Evolutionary conservation across 2,329 filamentous ascomycete genomes (phyloP).

Genomic region (Penicillium sp.): DNA sequence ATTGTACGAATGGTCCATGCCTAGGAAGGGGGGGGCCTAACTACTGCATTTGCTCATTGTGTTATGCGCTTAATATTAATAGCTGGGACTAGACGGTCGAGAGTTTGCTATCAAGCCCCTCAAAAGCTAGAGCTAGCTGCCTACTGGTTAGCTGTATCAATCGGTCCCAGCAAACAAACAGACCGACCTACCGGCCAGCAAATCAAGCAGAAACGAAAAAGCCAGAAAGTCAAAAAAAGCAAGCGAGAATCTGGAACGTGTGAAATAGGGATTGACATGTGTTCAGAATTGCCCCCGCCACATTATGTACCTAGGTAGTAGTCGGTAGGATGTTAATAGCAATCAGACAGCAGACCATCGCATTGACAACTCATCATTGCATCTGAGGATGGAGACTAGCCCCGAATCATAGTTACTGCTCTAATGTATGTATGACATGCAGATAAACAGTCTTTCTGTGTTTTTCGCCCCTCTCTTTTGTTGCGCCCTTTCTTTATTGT

Average conservation of each 20-base stretch:
- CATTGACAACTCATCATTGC: conserved; percentile 75
- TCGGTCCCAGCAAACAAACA: no score
- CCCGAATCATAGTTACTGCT: conserved; percentile 2
- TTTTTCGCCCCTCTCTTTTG: neutral
- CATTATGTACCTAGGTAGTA: neutral
- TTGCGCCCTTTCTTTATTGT: neutral
- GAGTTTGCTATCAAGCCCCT: no score
- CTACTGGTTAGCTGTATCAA: neutral
- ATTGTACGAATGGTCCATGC: no score
- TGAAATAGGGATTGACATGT: neutral
- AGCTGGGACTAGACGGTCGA: neutral
- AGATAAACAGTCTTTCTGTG: neutral
- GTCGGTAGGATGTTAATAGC: neutral
- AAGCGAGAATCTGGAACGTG: neutral
- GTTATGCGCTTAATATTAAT: neutral
- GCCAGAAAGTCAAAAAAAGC: neutral
- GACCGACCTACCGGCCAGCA: neutral
- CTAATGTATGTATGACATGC: conserved; percentile 10
- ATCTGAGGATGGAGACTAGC: conserved; percentile 45
- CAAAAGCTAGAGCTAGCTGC: no score
- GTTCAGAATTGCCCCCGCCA: neutral
- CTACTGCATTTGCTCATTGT: neutral
- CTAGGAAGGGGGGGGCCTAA: neutral
- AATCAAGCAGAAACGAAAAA: neutral
- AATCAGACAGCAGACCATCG: conserved; percentile 46